Percentiles rank a stretch among this genome's conserved stretches.
These are phyloP conservation scores for Xylaria scruposa DNA, from an alignment of 495 filamentous ascomycete species.

Conservation along the genomic window DNA sequence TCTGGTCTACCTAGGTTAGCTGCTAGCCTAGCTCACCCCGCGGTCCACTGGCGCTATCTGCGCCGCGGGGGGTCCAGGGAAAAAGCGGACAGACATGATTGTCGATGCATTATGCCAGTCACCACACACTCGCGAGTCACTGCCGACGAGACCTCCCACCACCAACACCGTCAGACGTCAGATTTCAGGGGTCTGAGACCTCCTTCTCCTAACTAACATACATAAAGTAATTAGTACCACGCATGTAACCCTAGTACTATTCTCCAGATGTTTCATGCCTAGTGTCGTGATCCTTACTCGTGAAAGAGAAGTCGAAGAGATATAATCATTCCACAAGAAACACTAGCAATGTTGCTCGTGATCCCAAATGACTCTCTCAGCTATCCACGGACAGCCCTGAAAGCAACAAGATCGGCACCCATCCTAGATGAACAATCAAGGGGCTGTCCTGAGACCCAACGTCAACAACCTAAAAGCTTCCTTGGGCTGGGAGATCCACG, in stretches of 20 bases:
- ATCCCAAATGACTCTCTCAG: not conserved
- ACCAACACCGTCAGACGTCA: constrained; percentile 2
- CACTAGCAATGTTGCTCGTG: not conserved
- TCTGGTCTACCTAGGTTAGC: constrained; percentile 8
- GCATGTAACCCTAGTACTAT: constrained; percentile 12
- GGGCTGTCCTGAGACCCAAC: not conserved
- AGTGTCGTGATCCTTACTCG: constrained; percentile 12
- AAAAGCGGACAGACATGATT: constrained; percentile 2
- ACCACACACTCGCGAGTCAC: not conserved
- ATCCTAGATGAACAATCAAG: not conserved
- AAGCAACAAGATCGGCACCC: constrained; percentile 1
- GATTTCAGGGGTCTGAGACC: constrained; percentile 4
- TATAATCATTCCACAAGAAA: constrained; percentile 1
- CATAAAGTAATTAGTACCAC: not conserved
- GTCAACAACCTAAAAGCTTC: not conserved
- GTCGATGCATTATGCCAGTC: constrained; percentile 15
- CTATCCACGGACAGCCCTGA: not conserved
- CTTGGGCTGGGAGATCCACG: not conserved
- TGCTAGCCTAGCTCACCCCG: constrained; percentile 4
- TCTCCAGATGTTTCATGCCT: not conserved
- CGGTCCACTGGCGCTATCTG: not conserved
- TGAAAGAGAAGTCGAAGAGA: not conserved
- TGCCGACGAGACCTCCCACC: not conserved
- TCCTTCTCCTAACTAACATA: not conserved
- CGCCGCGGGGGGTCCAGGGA: not conserved